phyloP scores from a whole-genome alignment of 2,329 filamentous ascomycete species.

The Verticillium nubilum region DNA sequence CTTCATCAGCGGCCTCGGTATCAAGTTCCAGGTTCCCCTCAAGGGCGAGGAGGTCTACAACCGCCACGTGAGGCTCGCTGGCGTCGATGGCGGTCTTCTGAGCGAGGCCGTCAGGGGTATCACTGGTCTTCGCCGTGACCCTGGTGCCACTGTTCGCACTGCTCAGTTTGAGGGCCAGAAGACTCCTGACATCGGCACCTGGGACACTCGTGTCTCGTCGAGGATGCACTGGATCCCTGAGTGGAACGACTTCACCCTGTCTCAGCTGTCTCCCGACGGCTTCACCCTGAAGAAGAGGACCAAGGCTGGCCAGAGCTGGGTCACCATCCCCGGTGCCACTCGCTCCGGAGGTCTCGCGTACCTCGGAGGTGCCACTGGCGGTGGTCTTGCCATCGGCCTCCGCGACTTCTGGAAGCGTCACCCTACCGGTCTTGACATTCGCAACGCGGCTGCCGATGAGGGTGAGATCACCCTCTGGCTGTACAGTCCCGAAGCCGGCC shows the following conservation, averaged over 20 bases:
- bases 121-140: conserved; percentile 51
- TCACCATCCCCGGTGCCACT: conserved; percentile 51
- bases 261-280: conserved; percentile 53
- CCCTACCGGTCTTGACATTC: conserved; percentile 52
- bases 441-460: conserved; percentile 39
- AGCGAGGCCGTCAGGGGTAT: conserved; percentile 55
- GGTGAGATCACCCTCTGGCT: conserved; percentile 55
- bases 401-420: conserved; percentile 61
- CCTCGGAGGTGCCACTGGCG: conserved; percentile 48
- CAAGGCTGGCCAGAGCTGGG: conserved; percentile 50
- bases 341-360: conserved; percentile 52
- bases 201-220: conserved; percentile 38
- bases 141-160: conserved; percentile 38
- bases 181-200: conserved; percentile 36
- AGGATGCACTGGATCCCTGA: conserved; percentile 50
- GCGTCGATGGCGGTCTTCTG: conserved; percentile 48
- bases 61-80: conserved; percentile 52
- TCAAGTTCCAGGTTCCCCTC: conserved; percentile 51
- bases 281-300: conserved; percentile 57
- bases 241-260: conserved; percentile 53
- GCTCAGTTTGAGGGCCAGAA: conserved; percentile 44
- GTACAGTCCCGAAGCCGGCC: conserved; percentile 50
- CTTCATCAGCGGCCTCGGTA: conserved; percentile 48
- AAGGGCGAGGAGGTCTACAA: conserved; percentile 47
- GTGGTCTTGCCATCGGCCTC: conserved; percentile 54